These are phyloP conservation scores for Hippophae rhamnoides DNA, from an alignment of 306 rosid species.

Conservation along the genomic window DNA sequence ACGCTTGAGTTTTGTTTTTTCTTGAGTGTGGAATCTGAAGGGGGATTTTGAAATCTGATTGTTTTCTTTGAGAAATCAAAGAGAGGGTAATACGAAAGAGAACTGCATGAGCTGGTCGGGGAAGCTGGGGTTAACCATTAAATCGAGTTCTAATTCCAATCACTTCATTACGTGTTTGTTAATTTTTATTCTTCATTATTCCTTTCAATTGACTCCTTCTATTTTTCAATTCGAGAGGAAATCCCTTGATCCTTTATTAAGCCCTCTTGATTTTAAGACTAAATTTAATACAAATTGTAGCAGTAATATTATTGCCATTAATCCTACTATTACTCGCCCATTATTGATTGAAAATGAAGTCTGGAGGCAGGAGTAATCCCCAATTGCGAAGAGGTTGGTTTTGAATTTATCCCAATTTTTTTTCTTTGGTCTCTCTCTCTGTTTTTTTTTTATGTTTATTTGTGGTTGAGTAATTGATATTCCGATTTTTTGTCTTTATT, in stretches of 20 bases:
- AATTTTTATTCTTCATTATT: neutral
- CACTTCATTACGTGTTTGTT: constrained; percentile 41
- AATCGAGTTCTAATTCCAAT: constrained; percentile 22
- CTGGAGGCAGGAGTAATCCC: neutral
- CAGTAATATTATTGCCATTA: neutral
- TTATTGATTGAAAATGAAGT: neutral
- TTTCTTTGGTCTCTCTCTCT: neutral
- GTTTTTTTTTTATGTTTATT: neutral
- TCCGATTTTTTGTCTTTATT: neutral
- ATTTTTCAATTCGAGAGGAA: constrained; percentile 32
- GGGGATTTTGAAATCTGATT: neutral
- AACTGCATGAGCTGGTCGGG: neutral
- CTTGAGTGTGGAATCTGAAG: neutral
- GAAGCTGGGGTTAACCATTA: neutral
- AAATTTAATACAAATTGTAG: constrained; percentile 2
- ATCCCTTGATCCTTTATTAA: constrained; percentile 30
- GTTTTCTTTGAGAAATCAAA: neutral
- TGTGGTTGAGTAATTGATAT: neutral
- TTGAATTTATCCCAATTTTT: neutral
- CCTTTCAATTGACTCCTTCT: constrained; percentile 48
- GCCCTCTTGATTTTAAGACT: neutral
- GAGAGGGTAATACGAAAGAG: neutral
- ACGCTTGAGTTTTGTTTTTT: neutral
- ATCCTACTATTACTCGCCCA: neutral
- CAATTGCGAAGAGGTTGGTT: neutral